Conservation (phyloP, 805 yeast genomes). For the Saccharomycopsis oosterbeekiorum region DNA sequence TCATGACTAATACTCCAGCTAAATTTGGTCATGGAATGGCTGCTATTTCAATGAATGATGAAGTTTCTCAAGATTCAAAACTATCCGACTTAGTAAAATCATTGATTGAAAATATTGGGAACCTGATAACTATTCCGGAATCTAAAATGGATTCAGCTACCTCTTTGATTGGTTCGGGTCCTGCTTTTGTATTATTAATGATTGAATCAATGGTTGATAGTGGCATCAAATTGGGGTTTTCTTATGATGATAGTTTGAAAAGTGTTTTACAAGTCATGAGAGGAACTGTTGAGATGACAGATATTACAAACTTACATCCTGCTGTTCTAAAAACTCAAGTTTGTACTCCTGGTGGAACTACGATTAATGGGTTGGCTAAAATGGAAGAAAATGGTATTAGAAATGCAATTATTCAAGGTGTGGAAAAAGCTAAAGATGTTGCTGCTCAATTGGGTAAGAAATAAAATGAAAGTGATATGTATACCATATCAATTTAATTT, state of each 20-base stretch:
- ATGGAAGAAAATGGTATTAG: conserved; percentile 90
- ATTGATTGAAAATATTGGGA: conserved; percentile 56
- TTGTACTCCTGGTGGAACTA: conserved; percentile 97
- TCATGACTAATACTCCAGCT: conserved; percentile 98
- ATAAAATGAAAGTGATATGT: conserved; percentile 17
- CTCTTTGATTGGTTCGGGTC: conserved; percentile 91
- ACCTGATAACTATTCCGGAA: conserved; percentile 61
- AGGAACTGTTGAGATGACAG: conserved; percentile 89
- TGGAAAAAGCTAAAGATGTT: conserved; percentile 84
- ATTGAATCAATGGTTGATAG: conserved; percentile 91
- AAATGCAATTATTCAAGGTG: conserved; percentile 77
- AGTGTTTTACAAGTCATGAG: conserved; percentile 91
- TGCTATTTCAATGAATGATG: conserved; percentile 63
- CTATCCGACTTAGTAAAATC: conserved; percentile 29
- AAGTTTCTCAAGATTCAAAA: conserved; percentile 34
- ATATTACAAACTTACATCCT: conserved; percentile 76
- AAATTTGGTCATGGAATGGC: conserved; percentile 91
- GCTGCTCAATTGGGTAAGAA: conserved; percentile 53
- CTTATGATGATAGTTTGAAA: conserved; percentile 68
- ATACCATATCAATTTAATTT: neutral
- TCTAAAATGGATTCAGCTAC: conserved; percentile 96
- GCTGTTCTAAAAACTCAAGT: conserved; percentile 78
- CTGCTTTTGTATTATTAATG: conserved; percentile 85
- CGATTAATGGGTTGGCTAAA: conserved; percentile 87
- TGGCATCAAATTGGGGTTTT: conserved; percentile 90